Conservation (phyloP, 2,329 filamentous ascomycete species). For the Parasarocladium wereldwijsianum region DNA sequence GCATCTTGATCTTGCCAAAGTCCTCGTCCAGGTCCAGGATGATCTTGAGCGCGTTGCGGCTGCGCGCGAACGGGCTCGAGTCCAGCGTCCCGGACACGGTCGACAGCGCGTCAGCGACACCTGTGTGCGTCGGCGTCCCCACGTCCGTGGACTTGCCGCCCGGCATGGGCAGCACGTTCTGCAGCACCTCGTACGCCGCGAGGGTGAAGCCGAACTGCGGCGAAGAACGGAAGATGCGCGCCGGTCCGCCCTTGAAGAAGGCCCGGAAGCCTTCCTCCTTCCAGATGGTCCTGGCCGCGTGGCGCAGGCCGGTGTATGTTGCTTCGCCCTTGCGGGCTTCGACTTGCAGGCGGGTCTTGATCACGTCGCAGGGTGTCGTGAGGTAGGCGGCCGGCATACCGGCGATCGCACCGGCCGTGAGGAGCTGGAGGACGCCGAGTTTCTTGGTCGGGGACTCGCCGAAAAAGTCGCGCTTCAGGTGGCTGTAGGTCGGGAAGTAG, state of each 20-base stretch:
- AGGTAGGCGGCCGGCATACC: conserved; percentile 88
- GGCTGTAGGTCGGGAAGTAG: conserved; percentile 94
- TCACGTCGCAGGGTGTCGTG: conserved; percentile 94
- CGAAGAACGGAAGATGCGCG: conserved; percentile 85
- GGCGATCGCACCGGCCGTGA: conserved; percentile 87
- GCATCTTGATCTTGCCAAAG: conserved; percentile 62
- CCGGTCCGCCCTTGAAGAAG: conserved; percentile 97
- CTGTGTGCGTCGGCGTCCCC: conserved; percentile 35
- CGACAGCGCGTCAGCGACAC: conserved; percentile 47
- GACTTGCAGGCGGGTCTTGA: conserved; percentile 96
- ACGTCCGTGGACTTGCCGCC: conserved; percentile 38
- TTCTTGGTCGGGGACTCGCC: conserved; percentile 80
- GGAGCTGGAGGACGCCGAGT: conserved; percentile 76
- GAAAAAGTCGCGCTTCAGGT: conserved; percentile 87
- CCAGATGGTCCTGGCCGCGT: conserved; percentile 71
- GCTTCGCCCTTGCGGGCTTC: conserved; percentile 93
- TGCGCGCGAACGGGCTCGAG: conserved; percentile 40
- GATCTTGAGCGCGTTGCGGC: conserved; percentile 86
- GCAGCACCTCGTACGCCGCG: conserved; percentile 84
- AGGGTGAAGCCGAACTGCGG: conserved; percentile 98
- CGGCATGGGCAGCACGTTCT: conserved; percentile 60
- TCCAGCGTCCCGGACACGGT: conserved; percentile 19
- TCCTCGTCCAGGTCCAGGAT: conserved; percentile 89
- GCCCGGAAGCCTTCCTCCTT: conserved; percentile 87
- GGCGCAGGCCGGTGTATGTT: conserved; percentile 71